A percentile compares a stretch with the other conserved stretches of the same genome.
These are phyloP conservation scores for Naganishia friedmannii DNA, from an alignment of 768 basidiomycete species.

Conservation along the genomic window DNA sequence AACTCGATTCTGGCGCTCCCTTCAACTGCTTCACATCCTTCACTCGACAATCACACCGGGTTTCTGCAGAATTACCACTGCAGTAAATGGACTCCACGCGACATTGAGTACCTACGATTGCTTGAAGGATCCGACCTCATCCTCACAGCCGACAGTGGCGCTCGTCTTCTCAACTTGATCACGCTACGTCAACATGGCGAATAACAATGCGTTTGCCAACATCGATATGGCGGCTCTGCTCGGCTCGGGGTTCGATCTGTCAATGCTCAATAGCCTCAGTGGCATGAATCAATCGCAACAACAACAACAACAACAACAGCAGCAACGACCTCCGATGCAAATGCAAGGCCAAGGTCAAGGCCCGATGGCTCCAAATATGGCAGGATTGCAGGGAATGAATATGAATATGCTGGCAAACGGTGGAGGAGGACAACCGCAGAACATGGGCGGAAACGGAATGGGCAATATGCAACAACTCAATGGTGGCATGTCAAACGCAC, in stretches of 20 bases:
- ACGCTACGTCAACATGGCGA: conserved; percentile 1
- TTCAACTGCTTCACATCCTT: no score
- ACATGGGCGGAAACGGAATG: conserved; percentile 22
- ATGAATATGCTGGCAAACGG: conserved; percentile 5
- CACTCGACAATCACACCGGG: background rate
- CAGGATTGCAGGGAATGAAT: conserved; percentile 21
- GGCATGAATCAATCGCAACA: conserved; percentile 2
- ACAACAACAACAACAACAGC: background rate
- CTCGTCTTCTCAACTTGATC: background rate
- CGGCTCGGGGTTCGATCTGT: conserved; percentile 8
- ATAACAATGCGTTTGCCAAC: conserved; percentile 4
- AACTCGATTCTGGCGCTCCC: background rate
- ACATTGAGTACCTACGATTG: background rate
- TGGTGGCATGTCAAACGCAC: conserved; percentile 4
- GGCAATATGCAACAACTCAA: conserved; percentile 14
- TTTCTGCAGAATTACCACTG: background rate
- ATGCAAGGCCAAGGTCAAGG: conserved; percentile 19
- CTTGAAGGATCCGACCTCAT: background rate
- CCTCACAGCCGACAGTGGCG: background rate
- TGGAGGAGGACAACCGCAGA: background rate
- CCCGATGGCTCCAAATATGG: conserved; percentile 2
- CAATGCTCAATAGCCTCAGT: conserved; percentile 19
- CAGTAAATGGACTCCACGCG: background rate
- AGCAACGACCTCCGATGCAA: conserved; percentile 21
- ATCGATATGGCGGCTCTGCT: conserved; percentile 17